A percentile compares a stretch with the other conserved stretches of the same genome.
Conservation (phyloP, 768 basidiomycete species). For the Mycena haematopus region DNA sequence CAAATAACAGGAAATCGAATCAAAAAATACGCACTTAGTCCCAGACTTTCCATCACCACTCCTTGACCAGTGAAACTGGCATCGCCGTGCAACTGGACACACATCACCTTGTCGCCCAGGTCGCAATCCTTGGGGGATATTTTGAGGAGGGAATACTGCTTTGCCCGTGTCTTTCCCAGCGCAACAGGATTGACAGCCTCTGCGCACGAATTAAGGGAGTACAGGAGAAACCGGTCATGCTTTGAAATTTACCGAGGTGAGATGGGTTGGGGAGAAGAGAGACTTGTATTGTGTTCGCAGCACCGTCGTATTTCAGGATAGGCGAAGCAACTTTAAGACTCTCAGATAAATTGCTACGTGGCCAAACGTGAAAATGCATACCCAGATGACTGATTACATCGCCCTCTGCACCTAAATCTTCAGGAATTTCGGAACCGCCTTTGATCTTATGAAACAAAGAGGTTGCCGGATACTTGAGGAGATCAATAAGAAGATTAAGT, state of each 20-base stretch:
- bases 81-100: slow-evolving; percentile 91
- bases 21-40: slow-evolving; percentile 80
- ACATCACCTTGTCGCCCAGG: slow-evolving; percentile 79
- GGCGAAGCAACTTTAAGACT: slow-evolving; percentile 64
- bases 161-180: slow-evolving; percentile 88
- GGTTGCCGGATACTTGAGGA: slow-evolving; percentile 69
- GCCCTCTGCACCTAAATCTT: slow-evolving; percentile 70
- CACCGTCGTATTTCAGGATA: slow-evolving; percentile 60
- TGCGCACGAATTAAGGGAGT: slow-evolving; percentile 32
- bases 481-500: slow-evolving; percentile 82
- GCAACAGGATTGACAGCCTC: slow-evolving; percentile 92
- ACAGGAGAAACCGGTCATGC: slow-evolving; percentile 3
- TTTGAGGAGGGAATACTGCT: slow-evolving; percentile 84
- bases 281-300: slow-evolving; percentile 62
- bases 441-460: slow-evolving; percentile 89
- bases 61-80: slow-evolving; percentile 93
- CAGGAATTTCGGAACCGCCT: slow-evolving; percentile 75
- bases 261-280: slow-evolving; percentile 84
- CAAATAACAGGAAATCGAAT: no score
- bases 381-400: slow-evolving; percentile 90
- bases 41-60: slow-evolving; percentile 86
- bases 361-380: slow-evolving; percentile 37
- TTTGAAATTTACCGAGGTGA: slow-evolving; percentile 59
- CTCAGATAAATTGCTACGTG: not conserved
- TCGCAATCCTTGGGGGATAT: slow-evolving; percentile 60